A percentile compares a stretch with the other conserved stretches of the same genome.
phyloP scores from a whole-genome alignment of 139 green algal species.

The Asterochloris sp. region DNA sequence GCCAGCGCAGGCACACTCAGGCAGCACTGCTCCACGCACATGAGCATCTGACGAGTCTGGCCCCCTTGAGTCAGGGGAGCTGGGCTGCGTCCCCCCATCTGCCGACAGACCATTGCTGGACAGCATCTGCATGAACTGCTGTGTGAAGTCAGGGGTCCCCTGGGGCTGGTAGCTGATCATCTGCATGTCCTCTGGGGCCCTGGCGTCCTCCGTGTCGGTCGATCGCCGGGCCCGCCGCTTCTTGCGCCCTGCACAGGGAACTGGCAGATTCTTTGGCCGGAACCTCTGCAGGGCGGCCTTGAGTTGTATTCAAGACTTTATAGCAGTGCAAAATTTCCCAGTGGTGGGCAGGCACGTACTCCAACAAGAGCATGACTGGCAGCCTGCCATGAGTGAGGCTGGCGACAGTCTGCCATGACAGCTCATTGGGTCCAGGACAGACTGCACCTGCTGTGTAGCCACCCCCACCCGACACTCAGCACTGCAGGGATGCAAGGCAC shows the following conservation, averaged over 20 bases:
- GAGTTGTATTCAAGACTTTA: background rate
- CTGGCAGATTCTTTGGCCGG: no score
- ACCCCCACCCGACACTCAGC: no score
- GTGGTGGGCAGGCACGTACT: background rate
- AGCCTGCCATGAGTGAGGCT: background rate
- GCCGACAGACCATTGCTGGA: no score
- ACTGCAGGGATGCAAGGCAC: no score
- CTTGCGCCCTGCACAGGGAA: slow-evolving; percentile 37
- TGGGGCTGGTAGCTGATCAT: slow-evolving; percentile 2
- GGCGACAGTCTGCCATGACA: background rate
- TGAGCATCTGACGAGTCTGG: no score
- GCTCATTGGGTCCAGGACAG: no score
- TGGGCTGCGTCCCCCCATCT: background rate
- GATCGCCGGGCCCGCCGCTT: slow-evolving; percentile 32
- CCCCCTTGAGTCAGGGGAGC: no score
- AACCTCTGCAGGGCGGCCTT: background rate
- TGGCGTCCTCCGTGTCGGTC: background rate
- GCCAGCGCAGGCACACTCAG: no score
- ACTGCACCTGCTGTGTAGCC: no score
- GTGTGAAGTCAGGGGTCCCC: background rate
- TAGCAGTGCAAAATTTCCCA: background rate
- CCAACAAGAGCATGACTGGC: background rate
- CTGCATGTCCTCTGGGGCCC: background rate
- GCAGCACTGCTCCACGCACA: no score
- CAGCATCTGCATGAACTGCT: slow-evolving; percentile 24